These are phyloP conservation scores for Fistulifera pelliculosa DNA, from an alignment of 108 stramenopile genomes.

Conservation along the genomic window DNA sequence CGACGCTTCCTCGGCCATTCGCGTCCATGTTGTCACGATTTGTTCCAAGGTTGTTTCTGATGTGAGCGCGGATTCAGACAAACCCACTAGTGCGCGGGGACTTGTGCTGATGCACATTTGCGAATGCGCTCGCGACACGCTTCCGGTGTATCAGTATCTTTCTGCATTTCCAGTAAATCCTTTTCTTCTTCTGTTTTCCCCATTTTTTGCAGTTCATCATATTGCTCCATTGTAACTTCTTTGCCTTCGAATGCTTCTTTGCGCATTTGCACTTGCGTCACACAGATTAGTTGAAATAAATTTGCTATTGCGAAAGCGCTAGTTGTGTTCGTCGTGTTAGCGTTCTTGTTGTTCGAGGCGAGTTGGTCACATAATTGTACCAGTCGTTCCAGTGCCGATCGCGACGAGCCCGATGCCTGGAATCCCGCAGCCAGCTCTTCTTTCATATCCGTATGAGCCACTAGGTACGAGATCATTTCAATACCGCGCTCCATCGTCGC, in stretches of 20 bases:
- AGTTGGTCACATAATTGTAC: conserved; percentile 57
- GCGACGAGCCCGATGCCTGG: conserved; percentile 30
- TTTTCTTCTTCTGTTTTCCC: conserved; percentile 83
- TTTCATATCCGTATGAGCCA: conserved; percentile 81
- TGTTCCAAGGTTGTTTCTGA: conserved; percentile 75
- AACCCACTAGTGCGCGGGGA: conserved; percentile 76
- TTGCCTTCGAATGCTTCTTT: conserved; percentile 86
- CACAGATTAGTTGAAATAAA: conserved; percentile 76
- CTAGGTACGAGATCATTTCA: conserved; percentile 85
- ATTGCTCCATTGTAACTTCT: conserved; percentile 93
- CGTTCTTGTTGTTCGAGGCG: not conserved
- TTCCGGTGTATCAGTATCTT: conserved; percentile 48
- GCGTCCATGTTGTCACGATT: conserved; percentile 51
- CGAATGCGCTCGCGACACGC: conserved; percentile 56
- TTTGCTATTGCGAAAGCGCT: conserved; percentile 81
- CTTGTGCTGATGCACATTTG: conserved; percentile 72
- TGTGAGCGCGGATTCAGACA: conserved; percentile 57
- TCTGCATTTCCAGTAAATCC: conserved; percentile 38
- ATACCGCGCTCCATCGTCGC: conserved; percentile 73
- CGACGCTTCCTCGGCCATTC: conserved; percentile 79
- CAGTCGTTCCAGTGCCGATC: conserved; percentile 50
- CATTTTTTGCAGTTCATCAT: conserved; percentile 85
- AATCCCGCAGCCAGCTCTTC: conserved; percentile 87
- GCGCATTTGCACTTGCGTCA: conserved; percentile 75
- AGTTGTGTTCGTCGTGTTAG: conserved; percentile 43